Base-by-base conservation (phyloP, 345 rosid species). In the Rhodamnia argentea region DNA sequence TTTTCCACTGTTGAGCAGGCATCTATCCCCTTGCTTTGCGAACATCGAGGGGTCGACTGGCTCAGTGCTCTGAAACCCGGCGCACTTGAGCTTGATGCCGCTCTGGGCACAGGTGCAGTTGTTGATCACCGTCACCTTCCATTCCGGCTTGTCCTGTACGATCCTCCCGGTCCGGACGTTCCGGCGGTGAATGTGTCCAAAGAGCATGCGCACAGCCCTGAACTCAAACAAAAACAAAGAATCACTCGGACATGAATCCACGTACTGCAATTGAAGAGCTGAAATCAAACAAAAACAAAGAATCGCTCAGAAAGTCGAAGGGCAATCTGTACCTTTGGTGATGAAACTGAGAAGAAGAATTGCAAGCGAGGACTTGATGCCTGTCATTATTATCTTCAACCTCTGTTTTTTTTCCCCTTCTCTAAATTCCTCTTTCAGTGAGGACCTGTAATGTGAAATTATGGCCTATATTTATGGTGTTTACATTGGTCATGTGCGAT, bases 121-220 rank as follows among this genome's bases (percentile, higher is more conserved):
- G 86, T 86, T 87, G 40, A 13, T 26, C 82, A 86, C 87, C 4
- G 83, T 86, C 84, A 89, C 92, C 4, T 7, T 83, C 92, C 90
- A 87, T 50, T 87, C 85, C 10, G 85, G 87, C 82, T 86, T 83
- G 6, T 87, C 90, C 37, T 26, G 44, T 32, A 40, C 16, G 42
- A 22, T 52, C 62, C 44, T 84, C 11, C 85, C 85, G 22, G 86
- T 84, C 74, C 37, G 23, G 26, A 47, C 83, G 20, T 86, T 88
- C 26, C 87, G 11, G 83, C 53, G 10, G 24, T 81, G n/a, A 87
- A 78, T 27, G 42, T 74, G 83, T 87, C 51, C 54, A 76, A 26
- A 13, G 62, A 20, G 84, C 90, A 87, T 1, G 3, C 22, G 59
- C 83, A 0, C n/a, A 37, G 83, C 82, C 83, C 74, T 85, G 83